These are phyloP conservation scores for Dispira simplex DNA, from an alignment of 192 early-diverging fungal genomes.

Conservation along the genomic window DNA sequence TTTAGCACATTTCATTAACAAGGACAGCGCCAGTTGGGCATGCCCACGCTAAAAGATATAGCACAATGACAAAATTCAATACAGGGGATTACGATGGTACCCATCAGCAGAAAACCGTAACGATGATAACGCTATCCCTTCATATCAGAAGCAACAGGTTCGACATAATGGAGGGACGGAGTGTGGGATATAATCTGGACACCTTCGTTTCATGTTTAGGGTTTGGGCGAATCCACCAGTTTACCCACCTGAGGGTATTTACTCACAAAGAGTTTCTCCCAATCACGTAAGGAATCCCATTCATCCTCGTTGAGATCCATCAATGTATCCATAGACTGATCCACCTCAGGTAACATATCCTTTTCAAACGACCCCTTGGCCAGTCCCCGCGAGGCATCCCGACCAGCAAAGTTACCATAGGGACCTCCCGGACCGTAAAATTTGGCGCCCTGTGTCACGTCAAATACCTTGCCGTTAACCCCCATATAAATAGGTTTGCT, in stretches of 20 bases:
- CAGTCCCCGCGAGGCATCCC: slow-evolving; percentile 89
- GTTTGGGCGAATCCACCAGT: slow-evolving; percentile 25
- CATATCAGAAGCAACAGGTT: too few relatives aligned
- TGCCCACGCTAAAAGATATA: too few relatives aligned
- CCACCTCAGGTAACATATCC: slow-evolving; percentile 46
- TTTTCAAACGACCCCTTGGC: slow-evolving; percentile 76
- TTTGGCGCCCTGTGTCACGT: slow-evolving; percentile 61
- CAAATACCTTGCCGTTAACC: slow-evolving; percentile 77
- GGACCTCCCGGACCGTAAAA: slow-evolving; percentile 89
- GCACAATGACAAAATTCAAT: too few relatives aligned
- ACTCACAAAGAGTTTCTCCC: slow-evolving; percentile 59
- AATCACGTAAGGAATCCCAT: slow-evolving; percentile 53
- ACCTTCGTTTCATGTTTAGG: too few relatives aligned
- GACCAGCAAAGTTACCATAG: slow-evolving; percentile 93
- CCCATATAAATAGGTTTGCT: slow-evolving; percentile 46
- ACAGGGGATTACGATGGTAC: too few relatives aligned
- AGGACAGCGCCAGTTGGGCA: too few relatives aligned
- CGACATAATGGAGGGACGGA: too few relatives aligned
- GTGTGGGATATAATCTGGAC: too few relatives aligned
- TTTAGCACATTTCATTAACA: too few relatives aligned
- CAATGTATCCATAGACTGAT: slow-evolving; percentile 66
- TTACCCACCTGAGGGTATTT: slow-evolving; percentile 67
- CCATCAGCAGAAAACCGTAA: too few relatives aligned
- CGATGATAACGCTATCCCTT: too few relatives aligned
- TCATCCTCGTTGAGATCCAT: slow-evolving; percentile 61